Evolutionary conservation across 257 asterid genomes (phyloP), one percentile per base, ranked within the genome.

Genomic region (Primulina tabacum): DNA sequence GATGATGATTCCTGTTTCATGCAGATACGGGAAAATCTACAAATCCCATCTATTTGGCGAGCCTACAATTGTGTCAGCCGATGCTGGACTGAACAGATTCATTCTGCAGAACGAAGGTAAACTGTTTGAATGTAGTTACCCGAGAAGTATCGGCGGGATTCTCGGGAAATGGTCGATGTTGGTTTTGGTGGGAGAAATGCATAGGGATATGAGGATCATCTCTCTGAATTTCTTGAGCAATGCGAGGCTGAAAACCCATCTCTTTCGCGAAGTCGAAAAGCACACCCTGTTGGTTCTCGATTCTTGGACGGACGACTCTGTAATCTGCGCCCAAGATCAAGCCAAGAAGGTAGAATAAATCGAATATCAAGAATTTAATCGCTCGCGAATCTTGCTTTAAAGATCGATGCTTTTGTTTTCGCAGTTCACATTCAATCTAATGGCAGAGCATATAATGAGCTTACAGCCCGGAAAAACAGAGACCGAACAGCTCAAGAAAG

Each of bases 131-230:
- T 92, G 97, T 79, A 92, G 90, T 70, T 92, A 92, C 32, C 98
- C 98, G 0, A 84, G 90, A 30, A 92, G 98, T 80, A 92, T 90
- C 52, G 98, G 98, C 16, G 98, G 96, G 33, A 92, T 92, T 53
- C 93, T 92, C 12, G 98, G 98, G 32, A 90, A 92, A 71, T 92
- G 97, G 97, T 92, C 98, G 2, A 92, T 92, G 98, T 70, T 92
- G 6, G 98, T 90, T 62, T 73, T 86, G 70, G 98, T 90, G 11
- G 98, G 98, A 37, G 95, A 90, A 59, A 88, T 92, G 98, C 98
- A 92, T 74, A 80, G 96, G 77, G 88, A 90, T 34, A 92, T 92
- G 98, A 80, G 98, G 69, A 79, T 65, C 40, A 92, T 92, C 20
- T 92, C 96, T 24, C 85, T 92, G 53, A 92, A 90, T 66, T 92